Percentiles rank a stretch among this genome's conserved stretches.
Conservation (phyloP, 768 basidiomycete genomes). For the Podaxis sp. region DNA sequence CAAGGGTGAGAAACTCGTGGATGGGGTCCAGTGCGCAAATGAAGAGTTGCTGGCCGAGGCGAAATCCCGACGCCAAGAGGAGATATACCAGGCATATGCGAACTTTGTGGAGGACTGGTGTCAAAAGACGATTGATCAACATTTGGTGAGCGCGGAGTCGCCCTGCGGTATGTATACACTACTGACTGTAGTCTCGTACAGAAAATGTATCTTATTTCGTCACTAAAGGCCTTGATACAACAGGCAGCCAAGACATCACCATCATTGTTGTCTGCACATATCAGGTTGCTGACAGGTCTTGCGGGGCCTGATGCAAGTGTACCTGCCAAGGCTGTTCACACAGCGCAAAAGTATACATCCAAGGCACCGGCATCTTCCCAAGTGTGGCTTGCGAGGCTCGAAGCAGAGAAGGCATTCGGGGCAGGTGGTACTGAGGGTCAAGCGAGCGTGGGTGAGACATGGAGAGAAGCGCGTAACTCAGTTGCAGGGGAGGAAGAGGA, state of each 20-base stretch:
- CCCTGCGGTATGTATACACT: constrained; percentile 45
- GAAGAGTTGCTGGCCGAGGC: constrained; percentile 34
- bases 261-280: constrained; percentile 32
- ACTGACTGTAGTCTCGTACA: constrained; percentile 42
- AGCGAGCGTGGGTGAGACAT: constrained; percentile 31
- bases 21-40: constrained; percentile 37
- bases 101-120: constrained; percentile 58
- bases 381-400: constrained; percentile 57
- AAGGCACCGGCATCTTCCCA: constrained; percentile 33
- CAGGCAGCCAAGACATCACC: constrained; percentile 23
- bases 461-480: constrained; percentile 43
- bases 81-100: constrained; percentile 38
- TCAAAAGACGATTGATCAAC: constrained; percentile 42
- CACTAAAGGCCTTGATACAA: constrained; percentile 37
- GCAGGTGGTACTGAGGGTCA: constrained; percentile 22
- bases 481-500: constrained; percentile 33
- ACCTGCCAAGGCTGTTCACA: constrained; percentile 35
- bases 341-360: constrained; percentile 48
- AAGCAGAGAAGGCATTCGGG: constrained; percentile 35
- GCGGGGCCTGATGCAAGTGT: constrained; percentile 9
- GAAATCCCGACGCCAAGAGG: constrained; percentile 23
- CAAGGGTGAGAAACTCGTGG: constrained; percentile 35
- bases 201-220: constrained; percentile 56
- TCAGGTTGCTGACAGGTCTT: constrained; percentile 26
- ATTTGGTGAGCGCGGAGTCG: constrained; percentile 42